These are phyloP conservation scores for Diacronema lutheri DNA, from an alignment of 78 protist genomes.

Conservation along the genomic window DNA sequence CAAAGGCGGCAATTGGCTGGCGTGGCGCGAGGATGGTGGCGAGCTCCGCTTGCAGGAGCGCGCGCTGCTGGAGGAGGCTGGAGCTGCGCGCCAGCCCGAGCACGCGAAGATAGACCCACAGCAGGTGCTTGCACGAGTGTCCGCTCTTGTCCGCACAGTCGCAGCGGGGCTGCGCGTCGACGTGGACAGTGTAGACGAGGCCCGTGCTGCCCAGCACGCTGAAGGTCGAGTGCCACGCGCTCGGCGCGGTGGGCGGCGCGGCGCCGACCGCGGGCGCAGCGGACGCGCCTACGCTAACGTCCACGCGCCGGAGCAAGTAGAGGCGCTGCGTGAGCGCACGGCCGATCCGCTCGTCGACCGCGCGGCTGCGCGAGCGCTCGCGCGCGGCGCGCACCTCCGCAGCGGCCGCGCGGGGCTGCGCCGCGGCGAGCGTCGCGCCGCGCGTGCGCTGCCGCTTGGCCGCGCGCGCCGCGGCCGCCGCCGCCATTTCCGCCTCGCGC, in stretches of 20 bases:
- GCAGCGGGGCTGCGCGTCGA: no score
- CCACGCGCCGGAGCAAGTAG: not conserved
- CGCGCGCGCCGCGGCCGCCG: not conserved
- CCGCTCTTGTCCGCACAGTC: no score
- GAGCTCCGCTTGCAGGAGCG: not conserved
- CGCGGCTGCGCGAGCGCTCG: not conserved
- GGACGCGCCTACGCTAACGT: not conserved
- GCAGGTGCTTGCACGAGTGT: slow-evolving; percentile 11
- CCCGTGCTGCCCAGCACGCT: no score
- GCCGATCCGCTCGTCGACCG: not conserved
- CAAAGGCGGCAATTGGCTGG: no score
- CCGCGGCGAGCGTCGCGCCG: not conserved
- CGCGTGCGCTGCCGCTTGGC: not conserved
- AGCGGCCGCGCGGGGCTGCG: not conserved
- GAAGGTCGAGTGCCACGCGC: no score
- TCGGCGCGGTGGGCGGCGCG: no score
- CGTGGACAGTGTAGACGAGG: no score
- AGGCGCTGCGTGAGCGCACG: not conserved
- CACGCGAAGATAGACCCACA: not conserved
- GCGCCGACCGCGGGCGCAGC: no score
- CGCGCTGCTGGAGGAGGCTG: not conserved
- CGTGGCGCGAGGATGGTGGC: not conserved
- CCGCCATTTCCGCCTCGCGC: not conserved
- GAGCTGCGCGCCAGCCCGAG: not conserved
- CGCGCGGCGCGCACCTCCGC: not conserved